Conservation (phyloP, 257 asterid genomes). For the Solanum piurae region DNA sequence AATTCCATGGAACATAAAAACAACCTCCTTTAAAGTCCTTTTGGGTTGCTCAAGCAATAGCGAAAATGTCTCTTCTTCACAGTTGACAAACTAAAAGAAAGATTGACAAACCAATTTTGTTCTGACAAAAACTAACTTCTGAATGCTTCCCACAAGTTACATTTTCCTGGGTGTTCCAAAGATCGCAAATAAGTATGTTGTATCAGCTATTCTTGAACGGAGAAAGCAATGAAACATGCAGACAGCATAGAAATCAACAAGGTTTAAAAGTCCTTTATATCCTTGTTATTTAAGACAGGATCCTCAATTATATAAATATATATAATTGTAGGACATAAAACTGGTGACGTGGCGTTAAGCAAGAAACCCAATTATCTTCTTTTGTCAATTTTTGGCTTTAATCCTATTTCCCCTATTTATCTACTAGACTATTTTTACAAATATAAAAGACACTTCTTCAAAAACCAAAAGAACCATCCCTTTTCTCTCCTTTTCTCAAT, state of each 20-base stretch:
- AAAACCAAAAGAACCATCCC: neutral
- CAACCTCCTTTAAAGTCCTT: neutral
- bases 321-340: neutral
- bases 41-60: neutral
- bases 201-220: neutral
- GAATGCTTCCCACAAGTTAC: neutral
- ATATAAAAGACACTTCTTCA: neutral
- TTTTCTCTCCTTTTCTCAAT: neutral
- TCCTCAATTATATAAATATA: neutral
- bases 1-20: neutral
- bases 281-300: neutral
- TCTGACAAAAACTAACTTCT: neutral
- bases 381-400: neutral
- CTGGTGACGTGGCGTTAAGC: neutral
- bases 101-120: neutral
- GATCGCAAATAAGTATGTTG: neutral
- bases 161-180: neutral
- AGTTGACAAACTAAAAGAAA: neutral
- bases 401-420: neutral
- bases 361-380: neutral
- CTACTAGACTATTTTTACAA: neutral
- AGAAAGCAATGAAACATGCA: neutral
- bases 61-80: neutral
- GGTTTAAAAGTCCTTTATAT: neutral
- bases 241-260: neutral